Percentiles rank a stretch among this genome's conserved stretches.
phyloP scores from a whole-genome alignment of 495 filamentous ascomycete genomes.

The Aspergillus homomorphus region DNA sequence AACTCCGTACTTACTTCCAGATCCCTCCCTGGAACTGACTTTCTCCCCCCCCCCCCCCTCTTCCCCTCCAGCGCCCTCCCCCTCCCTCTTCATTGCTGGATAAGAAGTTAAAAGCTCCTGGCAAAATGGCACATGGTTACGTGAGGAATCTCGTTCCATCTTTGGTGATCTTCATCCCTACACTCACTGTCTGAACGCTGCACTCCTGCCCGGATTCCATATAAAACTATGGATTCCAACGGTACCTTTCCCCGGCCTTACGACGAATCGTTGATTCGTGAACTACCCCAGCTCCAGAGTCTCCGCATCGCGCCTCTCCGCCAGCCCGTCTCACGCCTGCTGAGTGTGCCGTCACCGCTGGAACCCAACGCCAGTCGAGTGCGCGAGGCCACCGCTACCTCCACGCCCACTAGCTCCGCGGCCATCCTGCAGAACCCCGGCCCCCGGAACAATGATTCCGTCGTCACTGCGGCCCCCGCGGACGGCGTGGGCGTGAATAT shows the following conservation, averaged over 20 bases:
- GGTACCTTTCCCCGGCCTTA: conserved; percentile 30
- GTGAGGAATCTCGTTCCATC: conserved; percentile 3
- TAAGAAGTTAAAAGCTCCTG: neutral
- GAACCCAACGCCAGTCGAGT: conserved; percentile 45
- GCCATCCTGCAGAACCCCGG: conserved; percentile 24
- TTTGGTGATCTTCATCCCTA: conserved; percentile 10
- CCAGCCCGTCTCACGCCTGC: conserved; percentile 42
- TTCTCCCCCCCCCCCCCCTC: too few species aligned
- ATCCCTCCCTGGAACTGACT: neutral
- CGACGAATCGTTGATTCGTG: conserved; percentile 43
- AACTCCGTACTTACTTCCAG: too few species aligned
- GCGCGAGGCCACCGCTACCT: conserved; percentile 30
- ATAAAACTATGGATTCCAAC: conserved; percentile 34
- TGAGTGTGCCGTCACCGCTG: conserved; percentile 42
- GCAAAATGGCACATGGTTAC: conserved; percentile 12
- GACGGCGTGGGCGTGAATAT: conserved; percentile 12
- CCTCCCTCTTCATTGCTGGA: neutral
- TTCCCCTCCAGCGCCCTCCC: too few species aligned
- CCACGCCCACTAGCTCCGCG: conserved; percentile 33
- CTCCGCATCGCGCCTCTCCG: conserved; percentile 51
- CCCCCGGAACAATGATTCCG: conserved; percentile 21
- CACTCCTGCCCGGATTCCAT: neutral
- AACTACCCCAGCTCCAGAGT: conserved; percentile 42
- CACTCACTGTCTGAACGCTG: conserved; percentile 3
- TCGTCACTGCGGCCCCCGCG: conserved; percentile 24